phyloP scores from a whole-genome alignment of 2,329 filamentous ascomycete genomes.

The Aphanoascus verrucosus region DNA sequence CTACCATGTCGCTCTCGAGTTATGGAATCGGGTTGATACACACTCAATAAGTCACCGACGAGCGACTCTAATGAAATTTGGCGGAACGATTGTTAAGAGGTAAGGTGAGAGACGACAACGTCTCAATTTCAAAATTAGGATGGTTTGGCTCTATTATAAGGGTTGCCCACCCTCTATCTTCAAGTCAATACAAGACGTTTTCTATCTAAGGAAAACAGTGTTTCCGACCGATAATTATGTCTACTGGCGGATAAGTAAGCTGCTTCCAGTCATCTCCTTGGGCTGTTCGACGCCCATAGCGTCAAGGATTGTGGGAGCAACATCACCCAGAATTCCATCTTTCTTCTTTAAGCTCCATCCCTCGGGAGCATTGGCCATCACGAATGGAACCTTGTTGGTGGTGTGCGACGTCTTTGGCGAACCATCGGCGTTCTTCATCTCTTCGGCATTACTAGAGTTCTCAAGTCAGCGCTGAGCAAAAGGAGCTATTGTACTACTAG shows the following conservation, averaged over 20 bases:
- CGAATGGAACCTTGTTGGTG: constrained; percentile 91
- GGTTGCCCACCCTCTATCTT: neutral
- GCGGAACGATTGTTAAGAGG: too few species aligned
- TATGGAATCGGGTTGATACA: neutral
- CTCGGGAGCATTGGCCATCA: constrained; percentile 93
- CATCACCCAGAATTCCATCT: constrained; percentile 87
- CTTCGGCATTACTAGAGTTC: constrained; percentile 66
- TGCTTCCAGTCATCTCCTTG: constrained; percentile 81
- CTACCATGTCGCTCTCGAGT: neutral
- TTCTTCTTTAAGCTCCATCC: constrained; percentile 77
- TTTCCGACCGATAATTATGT: neutral
- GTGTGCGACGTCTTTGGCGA: constrained; percentile 98
- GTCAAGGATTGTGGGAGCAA: constrained; percentile 84
- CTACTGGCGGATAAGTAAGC: constrained; percentile 51
- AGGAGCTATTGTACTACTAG: too few species aligned
- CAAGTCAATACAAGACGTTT: neutral
- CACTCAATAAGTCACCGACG: neutral
- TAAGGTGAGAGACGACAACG: neutral
- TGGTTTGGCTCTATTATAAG: neutral
- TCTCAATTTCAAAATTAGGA: neutral
- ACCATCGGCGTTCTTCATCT: constrained; percentile 94
- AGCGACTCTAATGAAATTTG: neutral
- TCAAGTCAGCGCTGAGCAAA: neutral
- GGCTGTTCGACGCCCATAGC: constrained; percentile 87
- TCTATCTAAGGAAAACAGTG: neutral